These are phyloP conservation scores for Colletotrichum simmondsii DNA, from an alignment of 2,329 filamentous ascomycete genomes.

Conservation along the genomic window DNA sequence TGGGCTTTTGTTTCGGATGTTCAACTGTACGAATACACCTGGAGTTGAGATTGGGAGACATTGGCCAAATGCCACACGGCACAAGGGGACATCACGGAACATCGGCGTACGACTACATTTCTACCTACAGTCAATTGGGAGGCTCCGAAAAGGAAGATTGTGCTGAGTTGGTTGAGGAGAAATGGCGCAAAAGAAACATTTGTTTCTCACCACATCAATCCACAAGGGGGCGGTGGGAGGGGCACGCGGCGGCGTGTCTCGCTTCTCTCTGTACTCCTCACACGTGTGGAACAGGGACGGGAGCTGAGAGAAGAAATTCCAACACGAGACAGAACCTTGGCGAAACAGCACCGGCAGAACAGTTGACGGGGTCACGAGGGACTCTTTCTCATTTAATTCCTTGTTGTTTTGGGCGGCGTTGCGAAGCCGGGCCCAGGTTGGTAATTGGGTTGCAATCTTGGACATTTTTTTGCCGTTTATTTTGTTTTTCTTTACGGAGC, in stretches of 20 bases:
- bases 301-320: constrained; percentile 33
- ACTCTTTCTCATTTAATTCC: neutral
- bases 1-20: constrained; percentile 10
- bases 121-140: constrained; percentile 22
- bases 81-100: constrained; percentile 27
- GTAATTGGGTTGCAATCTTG: constrained; percentile 25
- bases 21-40: constrained; percentile 35
- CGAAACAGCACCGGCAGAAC: constrained; percentile 23
- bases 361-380: constrained; percentile 22
- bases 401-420: neutral
- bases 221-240: neutral
- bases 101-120: constrained; percentile 34
- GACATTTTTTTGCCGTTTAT: neutral
- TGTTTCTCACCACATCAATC: neutral
- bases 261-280: constrained; percentile 3
- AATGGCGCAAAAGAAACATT: constrained; percentile 5
- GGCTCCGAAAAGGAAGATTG: neutral
- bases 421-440: constrained; percentile 10
- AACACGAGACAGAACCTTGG: constrained; percentile 31
- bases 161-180: constrained; percentile 8
- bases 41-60: constrained; percentile 34
- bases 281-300: constrained; percentile 4
- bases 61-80: constrained; percentile 34
- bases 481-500: constrained; percentile 1
- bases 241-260: neutral